phyloP scores from a whole-genome alignment of 148 eudicot species.

The Cornus kousa region DNA sequence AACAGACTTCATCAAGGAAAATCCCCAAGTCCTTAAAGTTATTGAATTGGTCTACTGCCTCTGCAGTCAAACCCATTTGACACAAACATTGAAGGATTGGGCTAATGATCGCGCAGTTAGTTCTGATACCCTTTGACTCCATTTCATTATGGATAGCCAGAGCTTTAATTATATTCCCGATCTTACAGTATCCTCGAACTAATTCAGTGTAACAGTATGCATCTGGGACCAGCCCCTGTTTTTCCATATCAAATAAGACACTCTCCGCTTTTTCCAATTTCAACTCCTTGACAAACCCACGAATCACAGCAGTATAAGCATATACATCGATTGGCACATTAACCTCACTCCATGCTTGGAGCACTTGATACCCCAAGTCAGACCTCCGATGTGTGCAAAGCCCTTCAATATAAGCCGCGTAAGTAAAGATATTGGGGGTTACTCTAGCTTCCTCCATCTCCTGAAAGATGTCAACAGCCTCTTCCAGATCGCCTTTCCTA shows the following conservation, averaged over 20 bases:
- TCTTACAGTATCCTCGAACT: constrained; percentile 52
- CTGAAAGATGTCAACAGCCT: constrained; percentile 36
- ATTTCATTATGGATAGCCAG: constrained; percentile 39
- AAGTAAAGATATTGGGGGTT: constrained; percentile 38
- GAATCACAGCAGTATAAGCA: constrained; percentile 53
- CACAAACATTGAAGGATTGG: constrained; percentile 54
- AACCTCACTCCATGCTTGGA: constrained; percentile 29
- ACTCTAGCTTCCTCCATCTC: constrained; percentile 55
- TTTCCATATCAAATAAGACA: constrained; percentile 50
- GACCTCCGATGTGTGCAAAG: constrained; percentile 45
- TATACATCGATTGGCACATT: constrained; percentile 31
- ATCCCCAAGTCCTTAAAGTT: constrained; percentile 26
- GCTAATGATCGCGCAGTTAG: constrained; percentile 49
- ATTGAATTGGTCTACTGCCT: constrained; percentile 39
- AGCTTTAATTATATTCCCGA: constrained; percentile 41
- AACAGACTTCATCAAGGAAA: constrained; percentile 52
- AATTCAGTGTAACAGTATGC: constrained; percentile 40
- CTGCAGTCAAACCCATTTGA: constrained; percentile 29
- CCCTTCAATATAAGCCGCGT: constrained; percentile 47
- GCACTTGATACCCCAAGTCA: constrained; percentile 40
- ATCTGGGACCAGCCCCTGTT: constrained; percentile 42
- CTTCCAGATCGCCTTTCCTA: constrained; percentile 44
- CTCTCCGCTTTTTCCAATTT: constrained; percentile 54
- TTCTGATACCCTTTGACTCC: constrained; percentile 48
- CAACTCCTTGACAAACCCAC: constrained; percentile 58